Evolutionary conservation across 2,329 filamentous ascomycete genomes (phyloP).

Genomic region (Coniochaeta sp.): DNA sequence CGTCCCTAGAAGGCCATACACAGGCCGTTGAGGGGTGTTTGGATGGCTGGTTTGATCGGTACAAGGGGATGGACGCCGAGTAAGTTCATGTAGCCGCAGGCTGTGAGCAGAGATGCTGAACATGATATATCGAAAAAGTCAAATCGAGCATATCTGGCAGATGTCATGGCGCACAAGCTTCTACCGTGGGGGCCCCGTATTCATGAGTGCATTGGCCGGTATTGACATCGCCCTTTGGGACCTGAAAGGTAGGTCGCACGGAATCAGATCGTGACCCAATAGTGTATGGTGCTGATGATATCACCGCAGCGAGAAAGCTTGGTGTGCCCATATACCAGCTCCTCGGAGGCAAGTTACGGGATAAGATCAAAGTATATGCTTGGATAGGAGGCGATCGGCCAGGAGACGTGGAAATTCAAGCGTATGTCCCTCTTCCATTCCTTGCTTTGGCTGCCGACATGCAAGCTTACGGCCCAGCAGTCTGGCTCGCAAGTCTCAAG

Average conservation of each 20-base stretch:
- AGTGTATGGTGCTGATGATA: not conserved
- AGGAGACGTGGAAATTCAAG: slow-evolving; percentile 48
- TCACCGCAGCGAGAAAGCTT: slow-evolving; percentile 9
- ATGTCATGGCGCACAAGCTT: slow-evolving; percentile 55
- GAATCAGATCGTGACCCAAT: not conserved
- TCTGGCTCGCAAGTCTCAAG: slow-evolving; percentile 42
- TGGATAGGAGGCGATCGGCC: slow-evolving; percentile 65
- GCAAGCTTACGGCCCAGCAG: slow-evolving; percentile 17
- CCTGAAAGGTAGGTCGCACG: slow-evolving; percentile 37
- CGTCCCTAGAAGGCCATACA: slow-evolving; percentile 56
- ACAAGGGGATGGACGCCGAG: slow-evolving; percentile 54
- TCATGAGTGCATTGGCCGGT: slow-evolving; percentile 61
- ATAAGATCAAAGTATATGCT: slow-evolving; percentile 56
- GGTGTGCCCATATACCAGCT: slow-evolving; percentile 57
- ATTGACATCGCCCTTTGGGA: slow-evolving; percentile 66
- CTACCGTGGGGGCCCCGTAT: slow-evolving; percentile 61
- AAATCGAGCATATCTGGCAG: slow-evolving; percentile 67
- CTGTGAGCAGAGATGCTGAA: slow-evolving; percentile 47
- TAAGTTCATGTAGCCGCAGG: slow-evolving; percentile 22
- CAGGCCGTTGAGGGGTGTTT: slow-evolving; percentile 58
- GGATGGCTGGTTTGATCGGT: slow-evolving; percentile 48
- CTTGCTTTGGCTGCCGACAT: not conserved
- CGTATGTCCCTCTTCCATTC: slow-evolving; percentile 24
- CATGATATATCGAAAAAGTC: slow-evolving; percentile 32
- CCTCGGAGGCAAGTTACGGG: slow-evolving; percentile 56